A percentile compares a stretch with the other conserved stretches of the same genome.
Conservation (phyloP, 2,329 filamentous ascomycete genomes). For the Penicillium sp. region DNA sequence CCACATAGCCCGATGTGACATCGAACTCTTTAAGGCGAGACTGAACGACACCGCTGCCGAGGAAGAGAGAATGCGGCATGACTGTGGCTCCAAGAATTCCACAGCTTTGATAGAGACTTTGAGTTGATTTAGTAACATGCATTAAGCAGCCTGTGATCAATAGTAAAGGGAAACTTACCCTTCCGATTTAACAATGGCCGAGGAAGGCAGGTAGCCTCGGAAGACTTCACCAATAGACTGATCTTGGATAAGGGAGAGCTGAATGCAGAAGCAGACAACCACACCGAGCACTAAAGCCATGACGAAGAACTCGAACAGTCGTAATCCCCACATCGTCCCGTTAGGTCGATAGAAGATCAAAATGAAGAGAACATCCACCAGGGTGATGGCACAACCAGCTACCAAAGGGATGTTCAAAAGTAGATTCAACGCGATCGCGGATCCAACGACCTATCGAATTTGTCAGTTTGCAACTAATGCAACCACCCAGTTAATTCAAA, state of each 20-base stretch:
- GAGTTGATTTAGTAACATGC: constrained; percentile 5
- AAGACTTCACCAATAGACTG: constrained; percentile 56
- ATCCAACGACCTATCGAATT: constrained; percentile 53
- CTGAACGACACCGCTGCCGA: constrained; percentile 59
- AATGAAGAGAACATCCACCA: constrained; percentile 58
- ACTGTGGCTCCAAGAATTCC: constrained; percentile 57
- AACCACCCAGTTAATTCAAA: neutral
- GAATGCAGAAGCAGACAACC: constrained; percentile 59
- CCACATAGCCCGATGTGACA: constrained; percentile 40
- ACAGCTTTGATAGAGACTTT: constrained; percentile 55
- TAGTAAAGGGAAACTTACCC: constrained; percentile 39
- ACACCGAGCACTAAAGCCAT: constrained; percentile 57
- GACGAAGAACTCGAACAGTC: constrained; percentile 57
- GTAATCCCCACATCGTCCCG: constrained; percentile 53
- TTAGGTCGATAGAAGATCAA: constrained; percentile 58
- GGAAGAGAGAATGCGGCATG: constrained; percentile 62
- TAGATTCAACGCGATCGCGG: constrained; percentile 58
- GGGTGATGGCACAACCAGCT: constrained; percentile 58
- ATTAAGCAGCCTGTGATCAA: neutral
- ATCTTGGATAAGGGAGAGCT: constrained; percentile 54
- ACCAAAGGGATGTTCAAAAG: constrained; percentile 56
- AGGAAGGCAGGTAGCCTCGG: constrained; percentile 56
- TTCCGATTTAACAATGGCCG: constrained; percentile 53
- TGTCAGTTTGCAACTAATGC: neutral
- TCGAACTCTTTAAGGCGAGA: constrained; percentile 54